A percentile compares a stretch with the other conserved stretches of the same genome.
phyloP scores from a whole-genome alignment of 1,284 basidiomycete genomes.

The Tremellales sp. region DNA sequence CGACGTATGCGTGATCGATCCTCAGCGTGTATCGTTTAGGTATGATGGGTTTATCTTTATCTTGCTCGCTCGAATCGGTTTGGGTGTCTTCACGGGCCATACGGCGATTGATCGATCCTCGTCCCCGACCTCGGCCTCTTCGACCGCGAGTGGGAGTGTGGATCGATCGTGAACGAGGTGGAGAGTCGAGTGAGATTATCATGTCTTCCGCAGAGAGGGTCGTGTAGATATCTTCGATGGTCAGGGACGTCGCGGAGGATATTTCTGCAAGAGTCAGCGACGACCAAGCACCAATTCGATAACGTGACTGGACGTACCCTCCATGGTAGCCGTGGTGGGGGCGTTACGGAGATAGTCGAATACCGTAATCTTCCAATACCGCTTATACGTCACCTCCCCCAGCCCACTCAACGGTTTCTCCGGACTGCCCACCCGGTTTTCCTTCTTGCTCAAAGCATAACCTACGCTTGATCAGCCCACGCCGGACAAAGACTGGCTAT shows the following conservation, averaged over 20 bases:
- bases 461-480: slow-evolving; percentile 53
- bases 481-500: background rate
- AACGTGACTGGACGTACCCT: slow-evolving; percentile 56
- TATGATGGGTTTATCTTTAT: slow-evolving; percentile 50
- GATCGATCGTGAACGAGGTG: slow-evolving; percentile 20
- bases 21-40: slow-evolving; percentile 71
- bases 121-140: slow-evolving; percentile 13
- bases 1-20: slow-evolving; percentile 72
- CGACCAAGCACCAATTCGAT: background rate
- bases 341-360: slow-evolving; percentile 68
- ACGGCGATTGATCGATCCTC: slow-evolving; percentile 5
- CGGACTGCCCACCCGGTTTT: slow-evolving; percentile 78
- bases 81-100: slow-evolving; percentile 2
- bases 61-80: slow-evolving; percentile 12
- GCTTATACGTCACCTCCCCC: slow-evolving; percentile 85
- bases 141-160: slow-evolving; percentile 14
- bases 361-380: slow-evolving; percentile 91
- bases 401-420: slow-evolving; percentile 89
- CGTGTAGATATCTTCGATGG: slow-evolving; percentile 76
- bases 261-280: slow-evolving; percentile 63
- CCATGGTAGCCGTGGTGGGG: slow-evolving; percentile 61
- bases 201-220: slow-evolving; percentile 74
- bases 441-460: slow-evolving; percentile 93
- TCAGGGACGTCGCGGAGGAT: slow-evolving; percentile 82
- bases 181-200: slow-evolving; percentile 56